These are phyloP conservation scores for Xylaria nigripes DNA, from an alignment of 495 filamentous ascomycete genomes.

Conservation along the genomic window DNA sequence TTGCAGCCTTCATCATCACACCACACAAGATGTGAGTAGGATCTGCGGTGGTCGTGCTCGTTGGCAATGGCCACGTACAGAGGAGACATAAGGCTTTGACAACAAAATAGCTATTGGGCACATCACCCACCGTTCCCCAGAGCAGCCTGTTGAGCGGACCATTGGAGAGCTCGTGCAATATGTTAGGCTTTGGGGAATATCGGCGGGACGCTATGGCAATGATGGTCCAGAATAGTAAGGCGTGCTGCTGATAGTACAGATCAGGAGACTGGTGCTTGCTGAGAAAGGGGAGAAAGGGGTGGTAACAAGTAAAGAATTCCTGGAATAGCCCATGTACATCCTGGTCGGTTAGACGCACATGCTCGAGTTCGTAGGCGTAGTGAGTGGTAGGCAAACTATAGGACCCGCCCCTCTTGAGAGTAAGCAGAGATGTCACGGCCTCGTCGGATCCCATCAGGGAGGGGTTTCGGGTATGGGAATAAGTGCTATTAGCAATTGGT, in stretches of 20 bases:
- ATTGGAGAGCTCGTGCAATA: slow-evolving; percentile 58
- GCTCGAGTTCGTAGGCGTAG: slow-evolving; percentile 54
- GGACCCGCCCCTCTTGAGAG: slow-evolving; percentile 54
- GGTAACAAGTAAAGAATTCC: slow-evolving; percentile 73
- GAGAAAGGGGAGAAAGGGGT: slow-evolving; percentile 79
- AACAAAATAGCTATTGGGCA: slow-evolving; percentile 80
- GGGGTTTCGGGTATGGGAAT: slow-evolving; percentile 46
- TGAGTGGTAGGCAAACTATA: slow-evolving; percentile 42
- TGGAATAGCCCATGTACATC: slow-evolving; percentile 67
- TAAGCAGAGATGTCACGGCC: slow-evolving; percentile 73
- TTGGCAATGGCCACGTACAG: slow-evolving; percentile 86
- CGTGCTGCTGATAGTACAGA: slow-evolving; percentile 62
- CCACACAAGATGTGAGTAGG: slow-evolving; percentile 86
- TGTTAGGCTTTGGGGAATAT: slow-evolving; percentile 53
- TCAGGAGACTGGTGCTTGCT: slow-evolving; percentile 63
- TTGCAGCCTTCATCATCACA: slow-evolving; percentile 87
- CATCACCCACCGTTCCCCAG: slow-evolving; percentile 74
- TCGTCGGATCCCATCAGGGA: slow-evolving; percentile 75
- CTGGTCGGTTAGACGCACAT: slow-evolving; percentile 65
- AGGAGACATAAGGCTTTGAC: slow-evolving; percentile 84
- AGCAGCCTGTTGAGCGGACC: slow-evolving; percentile 65
- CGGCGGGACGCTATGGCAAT: slow-evolving; percentile 74
- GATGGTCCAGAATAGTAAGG: slow-evolving; percentile 81
- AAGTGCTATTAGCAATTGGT: slow-evolving; percentile 48
- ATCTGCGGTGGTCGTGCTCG: slow-evolving; percentile 76